phyloP scores from a whole-genome alignment of 768 basidiomycete genomes.

The Daedaleopsis sinensis region DNA sequence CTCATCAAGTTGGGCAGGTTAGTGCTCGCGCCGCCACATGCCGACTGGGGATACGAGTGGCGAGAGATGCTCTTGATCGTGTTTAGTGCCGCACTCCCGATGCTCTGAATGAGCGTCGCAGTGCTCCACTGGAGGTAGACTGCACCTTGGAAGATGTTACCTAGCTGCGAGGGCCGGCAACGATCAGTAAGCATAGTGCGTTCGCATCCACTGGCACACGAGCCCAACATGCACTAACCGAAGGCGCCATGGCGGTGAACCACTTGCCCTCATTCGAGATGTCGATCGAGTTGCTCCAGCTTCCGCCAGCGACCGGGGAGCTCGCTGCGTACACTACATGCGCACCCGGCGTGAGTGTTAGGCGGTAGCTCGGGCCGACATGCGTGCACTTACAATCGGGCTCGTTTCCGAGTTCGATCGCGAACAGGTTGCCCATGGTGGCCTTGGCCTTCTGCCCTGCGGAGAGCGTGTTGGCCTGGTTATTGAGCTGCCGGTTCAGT shows the following conservation, averaged over 20 bases:
- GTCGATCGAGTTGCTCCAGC: slow-evolving; percentile 38
- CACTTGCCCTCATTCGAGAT: slow-evolving; percentile 36
- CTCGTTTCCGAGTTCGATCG: slow-evolving; percentile 43
- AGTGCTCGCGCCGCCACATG: slow-evolving; percentile 40
- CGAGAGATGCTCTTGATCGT: slow-evolving; percentile 37
- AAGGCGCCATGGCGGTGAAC: slow-evolving; percentile 34
- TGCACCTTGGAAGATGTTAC: slow-evolving; percentile 40
- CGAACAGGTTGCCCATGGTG: slow-evolving; percentile 37
- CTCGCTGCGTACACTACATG: slow-evolving; percentile 33
- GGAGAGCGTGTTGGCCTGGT: slow-evolving; percentile 36
- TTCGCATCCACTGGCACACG: too few relatives aligned
- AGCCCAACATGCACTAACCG: slow-evolving; percentile 23
- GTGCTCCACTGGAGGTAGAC: slow-evolving; percentile 41
- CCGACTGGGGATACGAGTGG: slow-evolving; percentile 43
- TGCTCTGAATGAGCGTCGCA: slow-evolving; percentile 32
- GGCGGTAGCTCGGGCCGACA: neutral
- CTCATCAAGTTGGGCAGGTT: slow-evolving; percentile 38
- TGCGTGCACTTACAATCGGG: slow-evolving; percentile 36
- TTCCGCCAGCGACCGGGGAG: slow-evolving; percentile 35
- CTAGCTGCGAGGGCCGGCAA: slow-evolving; percentile 26
- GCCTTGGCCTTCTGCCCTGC: slow-evolving; percentile 36
- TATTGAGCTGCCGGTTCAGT: slow-evolving; percentile 41
- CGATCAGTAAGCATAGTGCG: too few relatives aligned
- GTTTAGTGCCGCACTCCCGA: slow-evolving; percentile 30
- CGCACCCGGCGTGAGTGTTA: neutral